phyloP scores from a whole-genome alignment of 306 rosid genomes.

The Pyrus pyrifolia region DNA sequence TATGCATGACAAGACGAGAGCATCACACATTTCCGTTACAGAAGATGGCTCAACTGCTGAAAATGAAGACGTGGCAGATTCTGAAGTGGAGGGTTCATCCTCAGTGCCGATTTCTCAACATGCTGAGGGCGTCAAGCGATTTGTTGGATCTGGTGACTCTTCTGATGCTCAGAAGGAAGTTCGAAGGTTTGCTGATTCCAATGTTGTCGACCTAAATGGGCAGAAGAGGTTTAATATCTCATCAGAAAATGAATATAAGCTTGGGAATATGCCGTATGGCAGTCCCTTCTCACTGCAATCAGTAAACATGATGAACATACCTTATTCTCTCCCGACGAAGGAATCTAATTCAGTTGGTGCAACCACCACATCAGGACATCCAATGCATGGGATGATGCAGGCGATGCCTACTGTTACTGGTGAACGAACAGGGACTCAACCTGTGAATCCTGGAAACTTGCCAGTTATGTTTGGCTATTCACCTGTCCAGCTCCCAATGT shows the following conservation, averaged over 20 bases:
- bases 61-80: slow-evolving; percentile 92
- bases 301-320: slow-evolving; percentile 52
- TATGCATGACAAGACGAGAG: slow-evolving; percentile 58
- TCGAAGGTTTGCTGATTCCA: slow-evolving; percentile 36
- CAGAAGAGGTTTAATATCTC: slow-evolving; percentile 54
- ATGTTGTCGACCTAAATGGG: slow-evolving; percentile 45
- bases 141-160: slow-evolving; percentile 43
- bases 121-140: slow-evolving; percentile 53
- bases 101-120: slow-evolving; percentile 52
- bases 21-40: slow-evolving; percentile 61
- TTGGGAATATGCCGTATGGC: slow-evolving; percentile 41
- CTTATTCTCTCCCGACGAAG: slow-evolving; percentile 47
- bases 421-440: slow-evolving; percentile 52
- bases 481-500: slow-evolving; percentile 67
- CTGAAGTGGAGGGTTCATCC: slow-evolving; percentile 79
- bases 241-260: slow-evolving; percentile 63
- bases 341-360: slow-evolving; percentile 48
- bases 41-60: slow-evolving; percentile 93
- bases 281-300: slow-evolving; percentile 51
- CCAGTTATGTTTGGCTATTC: slow-evolving; percentile 73
- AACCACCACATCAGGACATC: slow-evolving; percentile 34
- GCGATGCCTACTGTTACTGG: slow-evolving; percentile 43
- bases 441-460: slow-evolving; percentile 52
- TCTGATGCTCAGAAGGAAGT: slow-evolving; percentile 59
- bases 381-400: slow-evolving; percentile 64